A percentile compares a stretch with the other conserved stretches of the same genome.
Conservation (phyloP, 192 early-diverging fungal genomes). For the Backusella macrospora region DNA sequence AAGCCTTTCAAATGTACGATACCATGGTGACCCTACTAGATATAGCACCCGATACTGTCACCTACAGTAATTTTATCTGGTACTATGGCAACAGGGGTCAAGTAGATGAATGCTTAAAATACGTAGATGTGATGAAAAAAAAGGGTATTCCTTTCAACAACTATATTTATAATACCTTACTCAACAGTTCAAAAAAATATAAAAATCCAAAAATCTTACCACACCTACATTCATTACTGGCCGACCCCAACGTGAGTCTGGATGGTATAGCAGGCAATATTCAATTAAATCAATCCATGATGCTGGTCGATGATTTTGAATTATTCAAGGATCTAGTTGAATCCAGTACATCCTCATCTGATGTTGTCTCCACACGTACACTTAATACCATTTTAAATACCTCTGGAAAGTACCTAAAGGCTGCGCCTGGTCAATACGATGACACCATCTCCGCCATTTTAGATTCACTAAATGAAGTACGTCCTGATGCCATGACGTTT, state of each 20-base stretch:
- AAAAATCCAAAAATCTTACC: background rate
- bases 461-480: background rate
- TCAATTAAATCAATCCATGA: background rate
- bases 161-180: constrained; percentile 21
- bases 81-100: constrained; percentile 15
- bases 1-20: constrained; percentile 23
- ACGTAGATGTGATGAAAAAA: constrained; percentile 26
- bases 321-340: constrained; percentile 18
- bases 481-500: constrained; percentile 22
- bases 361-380: background rate
- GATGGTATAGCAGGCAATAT: constrained; percentile 18
- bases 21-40: background rate
- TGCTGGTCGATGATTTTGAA: background rate
- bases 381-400: constrained; percentile 20
- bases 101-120: constrained; percentile 19
- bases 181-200: constrained; percentile 13
- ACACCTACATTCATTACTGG: constrained; percentile 5
- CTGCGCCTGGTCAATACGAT: background rate
- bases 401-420: constrained; percentile 13
- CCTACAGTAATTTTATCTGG: constrained; percentile 28
- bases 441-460: background rate
- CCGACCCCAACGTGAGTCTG: background rate
- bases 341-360: background rate
- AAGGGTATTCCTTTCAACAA: constrained; percentile 21
- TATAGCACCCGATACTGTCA: constrained; percentile 13